Evolutionary conservation across 2,329 filamentous ascomycete species (phyloP).

Genomic region (Fusarium metavorans): DNA sequence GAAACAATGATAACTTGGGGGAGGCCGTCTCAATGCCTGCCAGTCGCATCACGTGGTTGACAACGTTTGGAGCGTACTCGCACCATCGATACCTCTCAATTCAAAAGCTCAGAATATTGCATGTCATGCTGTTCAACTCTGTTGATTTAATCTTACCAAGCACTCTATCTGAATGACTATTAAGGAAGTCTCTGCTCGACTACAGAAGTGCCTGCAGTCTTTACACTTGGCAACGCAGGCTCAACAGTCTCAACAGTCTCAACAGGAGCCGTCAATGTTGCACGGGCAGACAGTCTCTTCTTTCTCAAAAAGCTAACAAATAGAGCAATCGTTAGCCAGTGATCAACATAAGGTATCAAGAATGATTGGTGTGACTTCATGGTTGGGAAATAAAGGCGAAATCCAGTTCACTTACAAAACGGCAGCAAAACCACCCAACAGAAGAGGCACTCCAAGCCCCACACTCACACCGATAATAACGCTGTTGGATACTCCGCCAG

Average conservation of each 20-base stretch:
- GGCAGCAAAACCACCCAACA: slow-evolving; percentile 48
- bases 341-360: not conserved
- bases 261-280: not conserved
- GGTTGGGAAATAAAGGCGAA: not conserved
- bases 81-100: not conserved
- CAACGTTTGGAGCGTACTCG: not conserved
- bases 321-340: not conserved
- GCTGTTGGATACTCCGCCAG: slow-evolving; percentile 55
- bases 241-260: not conserved
- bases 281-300: not conserved
- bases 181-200: not conserved
- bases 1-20: not conserved
- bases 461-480: slow-evolving; percentile 62
- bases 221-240: not conserved
- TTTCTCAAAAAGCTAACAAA: not conserved
- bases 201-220: not conserved
- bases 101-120: not conserved
- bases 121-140: not conserved
- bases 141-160: not conserved
- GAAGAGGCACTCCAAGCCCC: slow-evolving; percentile 56
- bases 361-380: not conserved
- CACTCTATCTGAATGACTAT: not conserved
- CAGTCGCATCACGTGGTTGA: not conserved
- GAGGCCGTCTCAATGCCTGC: not conserved
- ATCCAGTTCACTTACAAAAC: slow-evolving; percentile 48